These are phyloP conservation scores for Diaporthe aspalathi DNA, from an alignment of 2,329 filamentous ascomycete species.

Conservation along the genomic window DNA sequence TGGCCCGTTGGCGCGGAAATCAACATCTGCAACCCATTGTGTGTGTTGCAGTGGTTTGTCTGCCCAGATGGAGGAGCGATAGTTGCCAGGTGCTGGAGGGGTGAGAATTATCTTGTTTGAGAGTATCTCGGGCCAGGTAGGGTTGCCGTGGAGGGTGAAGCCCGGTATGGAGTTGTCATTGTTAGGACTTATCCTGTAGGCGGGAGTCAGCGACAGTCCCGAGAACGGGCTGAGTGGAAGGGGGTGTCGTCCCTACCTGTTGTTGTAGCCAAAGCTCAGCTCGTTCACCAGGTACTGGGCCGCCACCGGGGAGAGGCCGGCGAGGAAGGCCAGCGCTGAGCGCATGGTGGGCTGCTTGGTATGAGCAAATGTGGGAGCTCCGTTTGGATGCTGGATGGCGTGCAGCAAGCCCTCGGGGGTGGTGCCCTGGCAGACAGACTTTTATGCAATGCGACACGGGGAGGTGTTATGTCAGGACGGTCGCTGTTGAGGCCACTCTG, in stretches of 20 bases:
- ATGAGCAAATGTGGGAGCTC: slow-evolving; percentile 26
- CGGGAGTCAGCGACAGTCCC: slow-evolving; percentile 17
- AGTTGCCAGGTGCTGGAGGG: slow-evolving; percentile 86
- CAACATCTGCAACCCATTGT: slow-evolving; percentile 86
- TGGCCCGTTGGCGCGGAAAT: slow-evolving; percentile 87
- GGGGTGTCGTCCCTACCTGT: slow-evolving; percentile 58
- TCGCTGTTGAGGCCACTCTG: slow-evolving; percentile 39
- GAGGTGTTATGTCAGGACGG: not conserved
- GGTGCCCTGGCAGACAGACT: slow-evolving; percentile 14
- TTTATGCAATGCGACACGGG: slow-evolving; percentile 17
- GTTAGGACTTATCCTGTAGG: slow-evolving; percentile 72
- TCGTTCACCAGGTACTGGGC: slow-evolving; percentile 77
- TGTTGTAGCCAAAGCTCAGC: slow-evolving; percentile 81
- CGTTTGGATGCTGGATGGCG: slow-evolving; percentile 21
- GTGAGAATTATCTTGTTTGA: slow-evolving; percentile 95
- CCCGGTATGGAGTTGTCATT: slow-evolving; percentile 63
- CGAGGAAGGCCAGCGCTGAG: slow-evolving; percentile 52
- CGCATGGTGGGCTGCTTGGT: slow-evolving; percentile 55
- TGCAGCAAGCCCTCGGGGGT: slow-evolving; percentile 10
- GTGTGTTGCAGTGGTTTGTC: slow-evolving; percentile 69
- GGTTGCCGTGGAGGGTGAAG: slow-evolving; percentile 66
- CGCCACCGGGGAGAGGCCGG: slow-evolving; percentile 61
- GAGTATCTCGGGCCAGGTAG: slow-evolving; percentile 71
- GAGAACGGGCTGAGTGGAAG: slow-evolving; percentile 7
- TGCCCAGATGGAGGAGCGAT: slow-evolving; percentile 85